Base-by-base conservation (phyloP, 108 stramenopile genomes). In the Skeletonema menzelii region DNA sequence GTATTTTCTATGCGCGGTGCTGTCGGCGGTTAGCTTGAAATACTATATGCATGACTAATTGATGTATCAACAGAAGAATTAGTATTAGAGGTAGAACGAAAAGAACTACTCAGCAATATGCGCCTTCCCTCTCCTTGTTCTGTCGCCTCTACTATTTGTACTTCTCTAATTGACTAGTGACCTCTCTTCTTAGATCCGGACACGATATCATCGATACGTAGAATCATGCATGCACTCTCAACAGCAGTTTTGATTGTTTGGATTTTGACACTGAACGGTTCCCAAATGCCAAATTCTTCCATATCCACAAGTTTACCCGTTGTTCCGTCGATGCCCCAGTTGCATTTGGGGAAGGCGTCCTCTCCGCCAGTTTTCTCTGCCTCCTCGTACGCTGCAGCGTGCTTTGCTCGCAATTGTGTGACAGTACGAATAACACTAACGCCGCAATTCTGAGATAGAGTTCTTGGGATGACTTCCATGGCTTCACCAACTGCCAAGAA, bases 241-340 rank as follows among this genome's bases (percentile, higher is more conserved):
- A 99, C 96, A 19, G 98, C 94, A 24, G 99, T 99, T 85, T 99
- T 99, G 91, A 99, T 95, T n/a, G 98, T 99, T 92, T 99, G 99
- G n/a, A 96, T 90, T 84, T 99, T 99, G 67, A 99, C 99, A 37
- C 91, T 78, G 73, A 96, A 97, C 26, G 99, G 97, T 76, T 99
- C 99, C 98, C 98, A 99, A 65, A 99, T 93, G 38, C 97, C 98
- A 65, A 92, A 87, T 44, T 96, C 89, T 60, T 88, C 85, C 98
- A 99, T 99, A 85, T 97, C 96, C 1, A 88, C 97, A 69, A 98
- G 64, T n/a, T 94, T 89, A 34, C 99, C 99, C 1, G 95, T 97
- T 14, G 81, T 80, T 7, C 99, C 99, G 84, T 99, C 93, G 62
- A 99, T 84, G 22, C 99, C 99, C 84, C 95, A 90, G 62, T 92